Percentiles rank a stretch among this genome's conserved stretches.
These are phyloP conservation scores for Trichoderma atrobrunneum DNA, from an alignment of 2,329 filamentous ascomycete species.

Conservation along the genomic window DNA sequence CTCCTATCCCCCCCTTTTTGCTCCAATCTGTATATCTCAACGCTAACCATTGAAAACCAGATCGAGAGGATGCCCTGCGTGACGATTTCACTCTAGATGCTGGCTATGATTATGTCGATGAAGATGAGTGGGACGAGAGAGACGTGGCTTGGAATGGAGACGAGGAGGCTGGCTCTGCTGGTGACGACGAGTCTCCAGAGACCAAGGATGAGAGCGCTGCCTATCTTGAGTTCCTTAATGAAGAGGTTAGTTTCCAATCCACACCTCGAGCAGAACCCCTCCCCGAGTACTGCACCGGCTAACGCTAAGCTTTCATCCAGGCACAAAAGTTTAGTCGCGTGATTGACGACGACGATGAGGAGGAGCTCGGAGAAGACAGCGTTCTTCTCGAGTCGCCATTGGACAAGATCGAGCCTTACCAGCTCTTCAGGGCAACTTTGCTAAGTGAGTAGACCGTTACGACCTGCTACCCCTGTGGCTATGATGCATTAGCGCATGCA, in stretches of 20 bases:
- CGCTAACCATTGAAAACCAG: constrained; percentile 41
- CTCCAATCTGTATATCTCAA: neutral
- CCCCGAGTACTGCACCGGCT: neutral
- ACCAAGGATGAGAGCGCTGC: constrained; percentile 87
- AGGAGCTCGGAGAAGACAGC: constrained; percentile 90
- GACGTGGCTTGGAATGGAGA: constrained; percentile 78
- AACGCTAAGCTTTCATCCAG: constrained; percentile 39
- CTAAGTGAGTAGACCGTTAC: constrained; percentile 61
- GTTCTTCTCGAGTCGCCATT: constrained; percentile 89
- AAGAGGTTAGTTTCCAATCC: constrained; percentile 60
- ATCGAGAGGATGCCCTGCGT: constrained; percentile 86
- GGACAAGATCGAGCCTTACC: constrained; percentile 93
- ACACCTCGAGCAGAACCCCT: neutral
- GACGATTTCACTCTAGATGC: constrained; percentile 77
- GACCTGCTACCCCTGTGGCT: neutral
- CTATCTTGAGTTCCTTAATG: constrained; percentile 93
- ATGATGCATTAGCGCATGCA: neutral
- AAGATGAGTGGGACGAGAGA: constrained; percentile 80
- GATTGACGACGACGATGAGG: constrained; percentile 68
- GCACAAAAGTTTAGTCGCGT: constrained; percentile 79
- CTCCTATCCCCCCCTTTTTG: neutral
- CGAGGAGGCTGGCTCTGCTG: constrained; percentile 59
- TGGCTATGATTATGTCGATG: constrained; percentile 62
- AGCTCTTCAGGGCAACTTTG: constrained; percentile 78
- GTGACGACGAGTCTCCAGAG: constrained; percentile 63